phyloP scores from a whole-genome alignment of 176 grass and related monocot species.

The Dactylis glomerata region DNA sequence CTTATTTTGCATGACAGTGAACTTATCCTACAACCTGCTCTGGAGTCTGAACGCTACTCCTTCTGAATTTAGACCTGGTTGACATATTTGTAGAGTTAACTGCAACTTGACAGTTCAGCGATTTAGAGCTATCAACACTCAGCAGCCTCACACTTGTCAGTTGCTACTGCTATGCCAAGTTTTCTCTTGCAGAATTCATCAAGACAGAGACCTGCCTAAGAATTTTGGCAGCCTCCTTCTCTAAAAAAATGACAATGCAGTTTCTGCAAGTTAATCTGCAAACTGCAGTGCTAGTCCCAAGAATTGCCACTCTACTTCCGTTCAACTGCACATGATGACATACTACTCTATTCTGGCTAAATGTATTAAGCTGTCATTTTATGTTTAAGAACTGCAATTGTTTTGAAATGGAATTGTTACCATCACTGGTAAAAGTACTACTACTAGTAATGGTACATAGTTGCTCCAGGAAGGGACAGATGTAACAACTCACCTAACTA shows the following conservation, averaged over 20 bases:
- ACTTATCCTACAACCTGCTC: not conserved
- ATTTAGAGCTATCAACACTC: not conserved
- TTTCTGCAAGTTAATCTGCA: conserved; percentile 7
- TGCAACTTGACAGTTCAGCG: not conserved
- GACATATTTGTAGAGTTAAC: not conserved
- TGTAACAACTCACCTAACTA: not conserved
- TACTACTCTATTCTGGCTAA: no score
- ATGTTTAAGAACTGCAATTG: not conserved
- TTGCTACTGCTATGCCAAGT: not conserved
- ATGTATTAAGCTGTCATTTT: not conserved
- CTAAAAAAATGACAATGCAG: not conserved
- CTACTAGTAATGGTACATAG: not conserved
- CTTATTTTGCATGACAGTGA: not conserved
- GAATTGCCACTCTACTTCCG: not conserved
- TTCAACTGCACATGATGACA: no score
- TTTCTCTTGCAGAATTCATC: not conserved
- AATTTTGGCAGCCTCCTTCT: not conserved
- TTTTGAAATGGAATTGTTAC: not conserved
- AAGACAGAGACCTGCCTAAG: not conserved
- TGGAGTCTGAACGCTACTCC: not conserved
- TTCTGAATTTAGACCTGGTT: not conserved
- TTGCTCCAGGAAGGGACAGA: not conserved
- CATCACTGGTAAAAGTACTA: not conserved
- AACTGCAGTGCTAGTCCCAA: not conserved
- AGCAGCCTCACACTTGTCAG: not conserved